Conservation (phyloP, 495 filamentous ascomycete species). For the Evansstolkia leycettana region DNA sequence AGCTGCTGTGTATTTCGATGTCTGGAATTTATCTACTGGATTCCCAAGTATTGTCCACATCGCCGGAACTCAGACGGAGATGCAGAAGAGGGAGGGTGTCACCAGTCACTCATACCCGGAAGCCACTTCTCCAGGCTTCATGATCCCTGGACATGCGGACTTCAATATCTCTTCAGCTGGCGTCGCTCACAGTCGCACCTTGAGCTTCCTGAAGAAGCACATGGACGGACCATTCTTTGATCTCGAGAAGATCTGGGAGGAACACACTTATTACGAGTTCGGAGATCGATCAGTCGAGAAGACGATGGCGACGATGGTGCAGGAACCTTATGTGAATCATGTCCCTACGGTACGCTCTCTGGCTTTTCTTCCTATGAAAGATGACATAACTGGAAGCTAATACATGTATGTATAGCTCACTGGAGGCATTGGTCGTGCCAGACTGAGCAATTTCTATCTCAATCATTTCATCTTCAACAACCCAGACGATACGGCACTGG, state of each 20-base stretch:
- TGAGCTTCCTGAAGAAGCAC: constrained; percentile 21
- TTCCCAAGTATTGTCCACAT: constrained; percentile 5
- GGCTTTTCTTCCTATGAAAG: neutral
- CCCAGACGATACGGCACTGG: constrained; percentile 48
- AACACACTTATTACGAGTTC: constrained; percentile 36
- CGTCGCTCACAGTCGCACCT: constrained; percentile 20
- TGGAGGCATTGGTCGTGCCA: constrained; percentile 55
- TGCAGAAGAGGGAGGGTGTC: too few species aligned
- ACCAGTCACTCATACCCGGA: constrained; percentile 14
- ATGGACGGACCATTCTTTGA: constrained; percentile 37
- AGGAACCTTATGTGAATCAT: constrained; percentile 48
- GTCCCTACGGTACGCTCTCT: constrained; percentile 32
- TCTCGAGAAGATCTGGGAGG: constrained; percentile 48
- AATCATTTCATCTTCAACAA: constrained; percentile 65
- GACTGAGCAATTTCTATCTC: constrained; percentile 54
- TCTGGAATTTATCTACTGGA: neutral
- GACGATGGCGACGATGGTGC: constrained; percentile 44
- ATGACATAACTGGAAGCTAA: constrained; percentile 18
- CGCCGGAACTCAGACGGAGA: neutral
- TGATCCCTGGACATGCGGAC: constrained; percentile 18
- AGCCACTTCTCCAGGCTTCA: constrained; percentile 11
- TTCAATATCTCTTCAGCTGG: constrained; percentile 20
- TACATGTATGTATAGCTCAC: constrained; percentile 33
- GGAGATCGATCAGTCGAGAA: constrained; percentile 25
- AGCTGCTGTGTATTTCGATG: constrained; percentile 9